Conservation (phyloP, 192 early-diverging fungal genomes). For the Mortierella alpina region DNA sequence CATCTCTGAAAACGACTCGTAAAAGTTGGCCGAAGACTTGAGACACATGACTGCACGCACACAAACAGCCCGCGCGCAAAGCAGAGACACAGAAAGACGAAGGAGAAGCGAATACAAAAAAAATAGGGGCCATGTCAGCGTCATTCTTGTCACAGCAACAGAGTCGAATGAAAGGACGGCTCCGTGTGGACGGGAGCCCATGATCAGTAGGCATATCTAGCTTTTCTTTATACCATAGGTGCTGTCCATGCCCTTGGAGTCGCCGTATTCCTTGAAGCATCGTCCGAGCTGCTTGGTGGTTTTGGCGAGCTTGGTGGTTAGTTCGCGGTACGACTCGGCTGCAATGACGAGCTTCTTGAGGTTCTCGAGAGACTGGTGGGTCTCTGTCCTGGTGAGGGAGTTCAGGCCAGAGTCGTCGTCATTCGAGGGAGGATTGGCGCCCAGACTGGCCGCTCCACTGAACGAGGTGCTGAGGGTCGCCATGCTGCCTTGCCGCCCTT, state of each 20-base stretch:
- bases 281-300: conserved; percentile 50
- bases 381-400: conserved; percentile 29
- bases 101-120: neutral
- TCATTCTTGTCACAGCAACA: neutral
- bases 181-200: neutral
- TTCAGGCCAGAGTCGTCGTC: neutral
- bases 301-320: conserved; percentile 47
- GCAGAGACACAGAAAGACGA: neutral
- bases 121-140: neutral
- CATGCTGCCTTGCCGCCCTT: conserved; percentile 39
- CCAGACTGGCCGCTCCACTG: neutral
- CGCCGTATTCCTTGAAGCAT: conserved; percentile 56
- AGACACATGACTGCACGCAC: conserved; percentile 54
- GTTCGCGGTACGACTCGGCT: conserved; percentile 53
- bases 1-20: conserved; percentile 54
- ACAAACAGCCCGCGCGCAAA: neutral
- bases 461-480: conserved; percentile 1
- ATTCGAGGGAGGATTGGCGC: too few relatives aligned
- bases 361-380: conserved; percentile 42
- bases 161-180: too few relatives aligned
- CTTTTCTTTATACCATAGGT: conserved; percentile 43
- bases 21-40: conserved; percentile 59
- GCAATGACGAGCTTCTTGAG: conserved; percentile 54
- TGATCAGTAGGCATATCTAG: neutral
- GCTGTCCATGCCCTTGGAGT: conserved; percentile 56